A percentile compares a stretch with the other conserved stretches of the same genome.
Evolutionary conservation across 345 rosid species (phyloP).

Genomic region (Salix koriyanagi): DNA sequence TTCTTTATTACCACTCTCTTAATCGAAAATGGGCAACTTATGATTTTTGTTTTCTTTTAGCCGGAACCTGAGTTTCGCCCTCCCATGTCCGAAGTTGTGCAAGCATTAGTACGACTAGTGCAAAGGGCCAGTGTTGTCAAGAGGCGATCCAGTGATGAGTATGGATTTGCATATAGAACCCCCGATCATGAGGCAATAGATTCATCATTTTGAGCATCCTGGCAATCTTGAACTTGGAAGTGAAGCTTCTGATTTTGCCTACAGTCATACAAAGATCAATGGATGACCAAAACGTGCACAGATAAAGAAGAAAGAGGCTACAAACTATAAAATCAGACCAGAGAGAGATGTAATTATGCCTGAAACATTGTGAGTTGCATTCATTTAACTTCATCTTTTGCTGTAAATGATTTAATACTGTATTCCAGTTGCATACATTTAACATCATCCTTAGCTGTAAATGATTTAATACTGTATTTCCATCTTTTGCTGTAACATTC

Average conservation of each 20-base stretch:
- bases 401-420: conserved; percentile 12
- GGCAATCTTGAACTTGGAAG: conserved; percentile 6
- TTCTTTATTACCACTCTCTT: background rate
- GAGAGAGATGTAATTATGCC: conserved; percentile 28
- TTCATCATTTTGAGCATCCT: conserved; percentile 38
- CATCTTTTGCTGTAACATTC: background rate
- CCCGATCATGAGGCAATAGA: conserved; percentile 84
- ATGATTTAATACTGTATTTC: conserved; percentile 6
- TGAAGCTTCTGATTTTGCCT: conserved; percentile 13
- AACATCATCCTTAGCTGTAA: background rate
- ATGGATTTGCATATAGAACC: conserved; percentile 73
- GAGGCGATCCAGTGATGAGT: conserved; percentile 81
- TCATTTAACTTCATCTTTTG: background rate
- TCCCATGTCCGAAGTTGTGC: conserved; percentile 99
- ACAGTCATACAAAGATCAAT: conserved; percentile 1
- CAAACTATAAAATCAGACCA: background rate
- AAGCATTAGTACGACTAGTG: conserved; percentile 81
- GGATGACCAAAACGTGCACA: background rate
- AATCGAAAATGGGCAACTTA: background rate
- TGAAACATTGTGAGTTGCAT: conserved; percentile 1
- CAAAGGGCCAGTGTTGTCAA: conserved; percentile 87
- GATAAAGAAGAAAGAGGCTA: background rate
- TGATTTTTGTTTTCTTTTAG: conserved; percentile 29
- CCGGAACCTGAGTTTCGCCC: conserved; percentile 99
- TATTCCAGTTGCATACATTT: background rate